These are phyloP conservation scores for Neoboletus brunneissimus DNA, from an alignment of 768 basidiomycete species.

Conservation along the genomic window DNA sequence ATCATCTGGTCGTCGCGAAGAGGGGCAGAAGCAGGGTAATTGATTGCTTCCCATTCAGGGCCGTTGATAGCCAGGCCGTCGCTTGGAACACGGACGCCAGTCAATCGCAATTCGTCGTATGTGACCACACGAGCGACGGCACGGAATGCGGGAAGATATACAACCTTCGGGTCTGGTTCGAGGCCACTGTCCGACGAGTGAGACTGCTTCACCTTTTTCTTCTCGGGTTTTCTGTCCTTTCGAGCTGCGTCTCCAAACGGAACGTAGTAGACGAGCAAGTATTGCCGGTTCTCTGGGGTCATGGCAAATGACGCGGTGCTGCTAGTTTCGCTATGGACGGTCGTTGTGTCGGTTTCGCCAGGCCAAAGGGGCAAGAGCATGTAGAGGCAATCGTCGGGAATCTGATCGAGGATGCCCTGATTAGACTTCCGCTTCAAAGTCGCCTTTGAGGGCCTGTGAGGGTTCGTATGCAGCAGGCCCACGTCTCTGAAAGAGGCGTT, in stretches of 20 bases:
- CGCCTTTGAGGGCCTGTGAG: constrained; percentile 29
- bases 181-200: constrained; percentile 27
- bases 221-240: constrained; percentile 26
- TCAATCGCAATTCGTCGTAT: constrained; percentile 67
- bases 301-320: constrained; percentile 39
- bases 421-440: constrained; percentile 17
- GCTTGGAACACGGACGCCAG: constrained; percentile 71
- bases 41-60: constrained; percentile 50
- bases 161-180: constrained; percentile 40
- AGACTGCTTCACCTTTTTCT: constrained; percentile 32
- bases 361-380: constrained; percentile 89
- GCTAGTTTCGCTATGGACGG: constrained; percentile 18
- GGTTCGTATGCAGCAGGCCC: constrained; percentile 63
- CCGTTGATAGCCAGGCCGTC: constrained; percentile 68
- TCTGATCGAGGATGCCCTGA: constrained; percentile 52
- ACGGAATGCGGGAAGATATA: constrained; percentile 63
- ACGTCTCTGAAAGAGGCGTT: constrained; percentile 79
- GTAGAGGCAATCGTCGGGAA: constrained; percentile 69
- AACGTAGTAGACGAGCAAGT: constrained; percentile 80
- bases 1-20: constrained; percentile 35
- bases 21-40: constrained; percentile 24
- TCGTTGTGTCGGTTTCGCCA: constrained; percentile 59
- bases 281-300: constrained; percentile 52
- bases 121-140: constrained; percentile 72
- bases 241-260: constrained; percentile 35